Conservation (phyloP, 345 rosid genomes). For the Cochlearia excelsa region DNA sequence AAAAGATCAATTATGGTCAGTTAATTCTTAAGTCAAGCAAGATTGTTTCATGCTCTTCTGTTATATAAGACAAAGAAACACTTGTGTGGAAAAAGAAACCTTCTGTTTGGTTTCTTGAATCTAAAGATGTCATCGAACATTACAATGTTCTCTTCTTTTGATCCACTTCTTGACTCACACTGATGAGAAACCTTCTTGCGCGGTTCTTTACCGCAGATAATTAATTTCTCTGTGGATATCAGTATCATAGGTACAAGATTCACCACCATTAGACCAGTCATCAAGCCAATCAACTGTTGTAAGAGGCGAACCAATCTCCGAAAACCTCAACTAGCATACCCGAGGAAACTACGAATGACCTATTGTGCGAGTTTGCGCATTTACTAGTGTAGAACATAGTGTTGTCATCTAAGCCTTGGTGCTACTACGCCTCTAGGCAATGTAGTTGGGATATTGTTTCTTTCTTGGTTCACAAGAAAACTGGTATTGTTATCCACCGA, state of each 20-base stretch:
- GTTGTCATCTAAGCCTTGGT: constrained; percentile 39
- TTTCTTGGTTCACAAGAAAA: constrained; percentile 33
- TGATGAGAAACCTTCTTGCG: not conserved
- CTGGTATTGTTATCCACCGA: constrained; percentile 19
- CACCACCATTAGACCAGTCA: constrained; percentile 55
- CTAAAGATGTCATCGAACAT: not conserved
- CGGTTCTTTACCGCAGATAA: constrained; percentile 20
- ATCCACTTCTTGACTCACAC: not conserved
- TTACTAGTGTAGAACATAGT: constrained; percentile 32
- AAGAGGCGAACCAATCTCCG: constrained; percentile 81
- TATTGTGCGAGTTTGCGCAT: constrained; percentile 24
- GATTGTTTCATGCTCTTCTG: constrained; percentile 33
- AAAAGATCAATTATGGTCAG: constrained; percentile 1
- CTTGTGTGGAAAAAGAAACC: constrained; percentile 31
- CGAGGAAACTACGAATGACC: constrained; percentile 74
- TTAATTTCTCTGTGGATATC: constrained; percentile 51
- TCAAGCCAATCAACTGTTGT: constrained; percentile 49
- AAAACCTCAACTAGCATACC: constrained; percentile 92
- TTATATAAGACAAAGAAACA: constrained; percentile 33
- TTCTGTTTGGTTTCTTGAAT: not conserved
- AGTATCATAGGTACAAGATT: constrained; percentile 54
- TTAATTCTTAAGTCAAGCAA: not conserved
- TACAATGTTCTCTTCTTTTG: constrained; percentile 17
- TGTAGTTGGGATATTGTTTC: constrained; percentile 32
- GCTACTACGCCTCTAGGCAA: constrained; percentile 44